Percentiles rank a stretch among this genome's conserved stretches.
Evolutionary conservation across 257 asterid genomes (phyloP).

Genomic region (Fraxinus pennsylvanica): DNA sequence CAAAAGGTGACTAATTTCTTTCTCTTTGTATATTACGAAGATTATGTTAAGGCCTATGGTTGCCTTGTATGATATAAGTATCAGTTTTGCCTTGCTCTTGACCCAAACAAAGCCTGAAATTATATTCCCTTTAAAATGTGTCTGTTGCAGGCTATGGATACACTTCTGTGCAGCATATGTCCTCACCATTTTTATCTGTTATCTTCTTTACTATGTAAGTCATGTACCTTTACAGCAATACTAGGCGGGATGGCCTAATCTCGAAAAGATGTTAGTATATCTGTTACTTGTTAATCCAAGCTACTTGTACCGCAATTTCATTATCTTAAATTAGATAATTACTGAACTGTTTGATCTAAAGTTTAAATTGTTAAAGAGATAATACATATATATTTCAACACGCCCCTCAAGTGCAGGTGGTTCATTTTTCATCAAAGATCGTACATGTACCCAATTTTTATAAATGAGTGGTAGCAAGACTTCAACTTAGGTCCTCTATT

Average conservation of each 20-base stretch:
- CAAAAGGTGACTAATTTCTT: conserved; percentile 25
- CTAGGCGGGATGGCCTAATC: neutral
- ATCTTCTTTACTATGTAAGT: conserved; percentile 41
- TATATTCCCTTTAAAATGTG: neutral
- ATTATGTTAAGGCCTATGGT: conserved; percentile 2
- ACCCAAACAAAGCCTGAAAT: neutral
- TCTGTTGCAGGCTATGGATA: conserved; percentile 41
- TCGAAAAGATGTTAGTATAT: neutral
- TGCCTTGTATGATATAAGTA: neutral
- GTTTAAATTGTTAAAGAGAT: neutral
- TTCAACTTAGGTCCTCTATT: neutral
- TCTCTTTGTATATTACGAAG: neutral
- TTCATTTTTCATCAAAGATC: neutral
- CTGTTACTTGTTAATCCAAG: neutral
- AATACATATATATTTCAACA: neutral
- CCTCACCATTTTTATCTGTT: conserved; percentile 32
- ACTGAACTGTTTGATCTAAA: too few species aligned
- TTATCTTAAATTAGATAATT: neutral
- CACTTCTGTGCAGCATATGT: conserved; percentile 39
- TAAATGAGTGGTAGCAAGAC: neutral
- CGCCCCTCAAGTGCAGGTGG: neutral
- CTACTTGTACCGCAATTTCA: neutral
- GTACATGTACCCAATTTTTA: neutral
- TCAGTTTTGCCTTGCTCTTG: neutral
- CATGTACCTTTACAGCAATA: neutral